Percentiles rank a stretch among this genome's conserved stretches.
Evolutionary conservation across 441 rosid species (phyloP).

Genomic region (Gossypium schwendimanii): DNA sequence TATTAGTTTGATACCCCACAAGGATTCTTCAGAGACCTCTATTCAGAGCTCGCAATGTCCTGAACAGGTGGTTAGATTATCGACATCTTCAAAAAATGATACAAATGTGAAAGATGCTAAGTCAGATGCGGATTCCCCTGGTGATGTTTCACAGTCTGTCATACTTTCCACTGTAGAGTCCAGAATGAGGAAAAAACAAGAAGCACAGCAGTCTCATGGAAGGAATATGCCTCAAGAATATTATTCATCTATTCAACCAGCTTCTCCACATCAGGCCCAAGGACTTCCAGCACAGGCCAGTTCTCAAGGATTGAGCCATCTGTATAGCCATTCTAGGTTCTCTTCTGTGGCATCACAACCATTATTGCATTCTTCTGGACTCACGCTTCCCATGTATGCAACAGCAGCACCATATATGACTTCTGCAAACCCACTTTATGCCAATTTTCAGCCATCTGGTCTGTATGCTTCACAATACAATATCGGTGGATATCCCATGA

Average conservation of each 20-base stretch:
- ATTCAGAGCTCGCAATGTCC: constrained; percentile 28
- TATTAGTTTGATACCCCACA: constrained; percentile 35
- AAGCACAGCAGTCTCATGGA: constrained; percentile 52
- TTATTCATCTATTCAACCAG: constrained; percentile 38
- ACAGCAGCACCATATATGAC: constrained; percentile 51
- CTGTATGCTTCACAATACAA: constrained; percentile 50
- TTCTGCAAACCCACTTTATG: constrained; percentile 47
- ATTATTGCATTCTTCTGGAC: constrained; percentile 43
- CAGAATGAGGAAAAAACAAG: constrained; percentile 44
- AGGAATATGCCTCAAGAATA: constrained; percentile 37
- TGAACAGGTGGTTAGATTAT: constrained; percentile 25
- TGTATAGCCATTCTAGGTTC: constrained; percentile 32
- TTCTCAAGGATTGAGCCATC: constrained; percentile 37
- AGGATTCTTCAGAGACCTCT: constrained; percentile 32
- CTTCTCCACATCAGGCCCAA: constrained; percentile 34
- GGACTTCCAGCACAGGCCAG: constrained; percentile 28
- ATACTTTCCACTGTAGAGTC: constrained; percentile 28
- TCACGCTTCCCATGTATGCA: constrained; percentile 44
- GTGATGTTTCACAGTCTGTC: constrained; percentile 31
- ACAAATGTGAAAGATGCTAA: constrained; percentile 25
- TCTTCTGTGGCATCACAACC: constrained; percentile 43
- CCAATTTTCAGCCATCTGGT: constrained; percentile 56
- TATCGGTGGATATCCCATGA: constrained; percentile 42
- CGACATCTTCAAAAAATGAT: constrained; percentile 31
- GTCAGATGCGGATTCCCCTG: constrained; percentile 36